These are phyloP conservation scores for Wallacemonas sp. DNA, from an alignment of 208 protist genomes.

Conservation along the genomic window DNA sequence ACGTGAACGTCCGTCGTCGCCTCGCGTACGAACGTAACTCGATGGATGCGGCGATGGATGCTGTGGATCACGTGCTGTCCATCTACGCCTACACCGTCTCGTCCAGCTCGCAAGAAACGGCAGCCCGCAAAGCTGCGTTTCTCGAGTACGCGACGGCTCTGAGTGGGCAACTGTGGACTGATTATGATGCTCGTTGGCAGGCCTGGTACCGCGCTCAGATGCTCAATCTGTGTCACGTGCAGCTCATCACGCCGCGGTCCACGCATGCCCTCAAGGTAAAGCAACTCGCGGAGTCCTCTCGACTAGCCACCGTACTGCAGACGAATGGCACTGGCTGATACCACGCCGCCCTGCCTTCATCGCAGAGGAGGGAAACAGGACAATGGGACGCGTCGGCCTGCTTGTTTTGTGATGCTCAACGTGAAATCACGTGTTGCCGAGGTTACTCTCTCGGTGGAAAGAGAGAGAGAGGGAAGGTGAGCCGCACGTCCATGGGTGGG, in stretches of 20 bases:
- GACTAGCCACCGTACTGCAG: not conserved
- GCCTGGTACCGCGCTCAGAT: slow-evolving; percentile 40
- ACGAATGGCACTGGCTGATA: no score
- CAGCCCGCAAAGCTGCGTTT: not conserved
- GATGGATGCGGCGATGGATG: slow-evolving; percentile 67
- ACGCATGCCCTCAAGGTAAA: not conserved
- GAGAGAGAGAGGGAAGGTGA: no score
- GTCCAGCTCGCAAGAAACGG: slow-evolving; percentile 27
- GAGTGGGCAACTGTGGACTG: slow-evolving; percentile 42
- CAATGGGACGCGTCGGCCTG: no score
- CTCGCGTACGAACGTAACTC: slow-evolving; percentile 64
- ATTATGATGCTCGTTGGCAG: slow-evolving; percentile 58
- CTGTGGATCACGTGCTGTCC: slow-evolving; percentile 62
- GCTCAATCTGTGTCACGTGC: slow-evolving; percentile 11
- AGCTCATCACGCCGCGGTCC: slow-evolving; percentile 1
- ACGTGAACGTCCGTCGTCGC: slow-evolving; percentile 56
- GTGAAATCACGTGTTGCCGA: no score
- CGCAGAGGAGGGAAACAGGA: no score
- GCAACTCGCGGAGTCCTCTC: not conserved
- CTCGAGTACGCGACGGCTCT: slow-evolving; percentile 42
- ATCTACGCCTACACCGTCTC: slow-evolving; percentile 41
- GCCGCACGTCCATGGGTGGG: no score
- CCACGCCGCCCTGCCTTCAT: no score
- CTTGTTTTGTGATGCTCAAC: no score
- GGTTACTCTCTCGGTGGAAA: no score